Evolutionary conservation across 495 filamentous ascomycete genomes (phyloP), one percentile per base, ranked within the genome.

Genomic region (Talaromyces liani): DNA sequence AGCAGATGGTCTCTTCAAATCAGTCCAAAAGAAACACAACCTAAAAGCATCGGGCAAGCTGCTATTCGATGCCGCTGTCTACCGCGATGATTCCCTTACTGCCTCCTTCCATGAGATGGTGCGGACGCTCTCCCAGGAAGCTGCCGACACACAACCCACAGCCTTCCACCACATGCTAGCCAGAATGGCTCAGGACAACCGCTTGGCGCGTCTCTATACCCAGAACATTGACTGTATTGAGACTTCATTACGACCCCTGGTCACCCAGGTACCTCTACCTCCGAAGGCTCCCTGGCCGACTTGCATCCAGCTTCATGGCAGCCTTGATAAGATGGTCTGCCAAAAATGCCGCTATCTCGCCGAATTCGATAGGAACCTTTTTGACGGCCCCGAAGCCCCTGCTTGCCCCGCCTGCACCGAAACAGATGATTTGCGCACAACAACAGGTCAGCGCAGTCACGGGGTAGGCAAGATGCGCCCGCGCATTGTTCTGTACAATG

Each of bases 171-270:
- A 96, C 72, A 84, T 98, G 77, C 82, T 98, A 31, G 94, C 95
- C 45, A 92, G 89, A 4, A 78, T 98, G 12, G 90, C 93, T n/a
- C 81, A 88, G 39, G 91, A 97, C 73, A 91, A 87, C 51, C 90
- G 94, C 3, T 79, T 98, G n/a, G 79, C 96, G 67, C 91, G 94
- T 22, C 81, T 98, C 8, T 98, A 98, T 73, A 91, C 88, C 9
- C 94, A 98, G 67, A 98, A 98, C 66, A 93, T 98, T 20, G 94
- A 98, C 73, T 90, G 91, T 55, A 87, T 98, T 64, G 94, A 98
- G 67, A 94, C 91, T 6, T 85, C 87, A 16, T 85, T 98, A 77
- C 77, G 84, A 29, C 92, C 93, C 2, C 80, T 98, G 14, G 79
- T 83, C 6, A 97, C 94, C 2, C 80, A 81, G 39, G 84, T 96